A percentile compares a stretch with the other conserved stretches of the same genome.
Conservation (phyloP, 2,329 filamentous ascomycete species). For the Talaromyces sp. region DNA sequence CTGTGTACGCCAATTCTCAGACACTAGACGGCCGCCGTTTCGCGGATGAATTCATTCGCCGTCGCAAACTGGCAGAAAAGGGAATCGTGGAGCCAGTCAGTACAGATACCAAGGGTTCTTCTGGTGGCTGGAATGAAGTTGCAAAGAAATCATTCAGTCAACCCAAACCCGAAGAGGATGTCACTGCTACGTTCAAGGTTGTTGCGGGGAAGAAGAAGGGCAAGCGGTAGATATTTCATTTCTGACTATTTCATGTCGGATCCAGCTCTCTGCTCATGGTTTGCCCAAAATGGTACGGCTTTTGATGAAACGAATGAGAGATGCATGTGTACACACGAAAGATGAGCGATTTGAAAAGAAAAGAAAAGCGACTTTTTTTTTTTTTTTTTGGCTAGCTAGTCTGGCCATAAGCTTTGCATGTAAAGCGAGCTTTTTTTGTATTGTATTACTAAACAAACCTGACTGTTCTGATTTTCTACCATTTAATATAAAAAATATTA, state of each 20-base stretch:
- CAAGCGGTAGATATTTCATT: slow-evolving; percentile 57
- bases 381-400: not conserved
- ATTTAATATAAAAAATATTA: no score
- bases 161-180: slow-evolving; percentile 44
- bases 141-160: slow-evolving; percentile 76
- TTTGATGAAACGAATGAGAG: not conserved
- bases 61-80: slow-evolving; percentile 89
- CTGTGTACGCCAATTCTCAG: slow-evolving; percentile 78
- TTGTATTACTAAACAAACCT: not conserved
- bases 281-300: not conserved
- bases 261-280: not conserved
- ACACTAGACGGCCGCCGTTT: slow-evolving; percentile 93
- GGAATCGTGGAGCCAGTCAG: slow-evolving; percentile 69
- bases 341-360: not conserved
- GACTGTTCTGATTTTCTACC: no score
- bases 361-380: not conserved
- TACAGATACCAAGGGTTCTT: slow-evolving; percentile 43
- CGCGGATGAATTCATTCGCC: slow-evolving; percentile 87
- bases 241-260: not conserved
- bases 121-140: slow-evolving; percentile 89
- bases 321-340: not conserved
- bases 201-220: slow-evolving; percentile 90
- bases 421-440: not conserved
- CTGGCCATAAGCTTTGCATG: not conserved
- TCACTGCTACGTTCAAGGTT: slow-evolving; percentile 72